These are phyloP conservation scores for Lactifluus pinguis DNA, from an alignment of 768 basidiomycete species.

Conservation along the genomic window DNA sequence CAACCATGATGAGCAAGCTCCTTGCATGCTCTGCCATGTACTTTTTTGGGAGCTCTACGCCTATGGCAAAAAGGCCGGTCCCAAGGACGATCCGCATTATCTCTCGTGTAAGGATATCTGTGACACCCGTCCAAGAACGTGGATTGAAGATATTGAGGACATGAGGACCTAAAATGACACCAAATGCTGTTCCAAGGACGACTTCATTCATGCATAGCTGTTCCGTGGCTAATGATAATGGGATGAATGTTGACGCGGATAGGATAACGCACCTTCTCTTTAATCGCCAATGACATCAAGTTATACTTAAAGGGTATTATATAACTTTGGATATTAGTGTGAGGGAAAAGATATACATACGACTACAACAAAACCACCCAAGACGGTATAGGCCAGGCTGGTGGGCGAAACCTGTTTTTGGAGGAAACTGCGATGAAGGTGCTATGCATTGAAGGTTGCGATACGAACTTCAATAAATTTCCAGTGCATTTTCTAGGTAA, in stretches of 20 bases:
- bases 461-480: conserved; percentile 17
- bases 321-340: background rate
- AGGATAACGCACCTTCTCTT: conserved; percentile 52
- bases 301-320: conserved; percentile 56
- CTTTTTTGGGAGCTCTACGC: conserved; percentile 80
- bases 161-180: conserved; percentile 62
- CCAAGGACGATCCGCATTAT: conserved; percentile 84
- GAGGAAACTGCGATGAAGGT: conserved; percentile 22
- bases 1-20: conserved; percentile 58
- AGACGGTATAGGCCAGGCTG: conserved; percentile 50
- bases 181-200: conserved; percentile 73
- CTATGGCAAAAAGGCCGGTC: conserved; percentile 88
- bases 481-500: conserved; percentile 7
- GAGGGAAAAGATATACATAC: conserved; percentile 26
- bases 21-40: conserved; percentile 78
- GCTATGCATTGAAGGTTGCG: background rate
- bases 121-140: conserved; percentile 51
- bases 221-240: background rate
- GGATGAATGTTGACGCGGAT: background rate
- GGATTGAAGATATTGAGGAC: conserved; percentile 67
- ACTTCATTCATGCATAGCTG: conserved; percentile 90
- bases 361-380: conserved; percentile 48
- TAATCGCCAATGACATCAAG: conserved; percentile 71
- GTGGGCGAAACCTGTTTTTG: conserved; percentile 39
- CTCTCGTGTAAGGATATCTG: conserved; percentile 69